A percentile compares a stretch with the other conserved stretches of the same genome.
Evolutionary conservation across 2,329 filamentous ascomycete species (phyloP).

Genomic region (Ophiostoma ips): DNA sequence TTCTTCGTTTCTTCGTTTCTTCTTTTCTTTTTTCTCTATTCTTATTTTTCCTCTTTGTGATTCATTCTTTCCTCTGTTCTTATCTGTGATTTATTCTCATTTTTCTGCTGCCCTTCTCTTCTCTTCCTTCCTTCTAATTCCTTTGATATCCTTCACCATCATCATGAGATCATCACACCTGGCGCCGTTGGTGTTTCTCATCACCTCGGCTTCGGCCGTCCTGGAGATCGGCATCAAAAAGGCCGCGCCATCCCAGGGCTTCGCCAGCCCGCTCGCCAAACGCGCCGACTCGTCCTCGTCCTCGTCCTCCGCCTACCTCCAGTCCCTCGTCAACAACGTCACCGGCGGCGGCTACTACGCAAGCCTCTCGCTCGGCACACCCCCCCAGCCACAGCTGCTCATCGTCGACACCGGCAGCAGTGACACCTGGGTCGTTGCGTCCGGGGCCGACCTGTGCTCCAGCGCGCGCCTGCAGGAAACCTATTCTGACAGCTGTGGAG

Average conservation of each 20-base stretch:
- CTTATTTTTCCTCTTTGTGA: too few relatives aligned
- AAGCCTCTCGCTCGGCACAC: slow-evolving; percentile 44
- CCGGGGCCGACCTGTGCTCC: slow-evolving; percentile 26
- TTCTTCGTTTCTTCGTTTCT: too few relatives aligned
- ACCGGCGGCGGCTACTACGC: slow-evolving; percentile 42
- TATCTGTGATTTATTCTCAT: too few relatives aligned
- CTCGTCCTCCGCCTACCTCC: slow-evolving; percentile 19
- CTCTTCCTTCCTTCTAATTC: too few relatives aligned
- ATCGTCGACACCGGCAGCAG: slow-evolving; percentile 50
- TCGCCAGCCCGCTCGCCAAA: slow-evolving; percentile 11
- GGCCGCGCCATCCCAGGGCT: slow-evolving; percentile 9
- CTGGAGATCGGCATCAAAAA: slow-evolving; percentile 13
- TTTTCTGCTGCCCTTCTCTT: too few relatives aligned
- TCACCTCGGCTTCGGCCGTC: slow-evolving; percentile 7
- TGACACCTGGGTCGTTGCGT: slow-evolving; percentile 43
- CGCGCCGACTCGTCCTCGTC: too few relatives aligned
- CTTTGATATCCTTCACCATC: too few relatives aligned
- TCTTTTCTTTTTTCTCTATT: too few relatives aligned
- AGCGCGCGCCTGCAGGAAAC: slow-evolving; percentile 21
- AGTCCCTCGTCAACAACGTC: slow-evolving; percentile 37
- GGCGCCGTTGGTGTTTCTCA: slow-evolving; percentile 3
- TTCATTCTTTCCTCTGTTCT: too few relatives aligned
- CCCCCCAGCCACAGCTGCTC: slow-evolving; percentile 38
- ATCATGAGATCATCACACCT: too few relatives aligned
- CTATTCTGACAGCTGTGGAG: slow-evolving; percentile 23